A percentile compares a stretch with the other conserved stretches of the same genome.
Evolutionary conservation across 768 basidiomycete genomes (phyloP).

Genomic region (Termitomyces sp.): DNA sequence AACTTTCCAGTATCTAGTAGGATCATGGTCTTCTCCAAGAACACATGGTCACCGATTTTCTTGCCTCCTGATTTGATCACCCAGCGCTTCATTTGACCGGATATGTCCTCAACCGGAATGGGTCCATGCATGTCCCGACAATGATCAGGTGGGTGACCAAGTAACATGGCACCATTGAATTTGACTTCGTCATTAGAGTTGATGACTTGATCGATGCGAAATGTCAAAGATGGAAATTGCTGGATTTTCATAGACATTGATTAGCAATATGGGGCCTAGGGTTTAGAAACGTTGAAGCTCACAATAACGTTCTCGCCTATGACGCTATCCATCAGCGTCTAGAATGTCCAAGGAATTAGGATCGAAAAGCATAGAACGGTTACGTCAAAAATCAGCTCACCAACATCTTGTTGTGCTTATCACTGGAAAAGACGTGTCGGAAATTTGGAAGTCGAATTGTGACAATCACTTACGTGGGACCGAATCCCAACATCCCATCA

Average conservation of each 20-base stretch:
- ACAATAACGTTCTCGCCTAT: neutral
- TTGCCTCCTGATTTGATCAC: neutral
- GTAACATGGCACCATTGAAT: neutral
- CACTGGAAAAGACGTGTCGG: neutral
- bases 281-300: neutral
- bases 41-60: neutral
- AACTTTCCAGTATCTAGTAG: neutral
- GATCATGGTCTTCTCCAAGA: neutral
- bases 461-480: neutral
- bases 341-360: neutral
- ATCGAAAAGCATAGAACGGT: neutral
- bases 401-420: neutral
- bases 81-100: neutral
- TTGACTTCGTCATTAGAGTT: no score
- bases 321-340: neutral
- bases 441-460: neutral
- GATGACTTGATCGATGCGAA: neutral
- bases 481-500: neutral
- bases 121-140: neutral
- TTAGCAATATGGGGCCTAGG: no score
- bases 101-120: neutral
- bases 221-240: neutral
- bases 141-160: neutral
- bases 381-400: neutral
- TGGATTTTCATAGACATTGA: neutral